Base-by-base conservation (phyloP, 148 eudicot species). In the Selenicereus undatus region DNA sequence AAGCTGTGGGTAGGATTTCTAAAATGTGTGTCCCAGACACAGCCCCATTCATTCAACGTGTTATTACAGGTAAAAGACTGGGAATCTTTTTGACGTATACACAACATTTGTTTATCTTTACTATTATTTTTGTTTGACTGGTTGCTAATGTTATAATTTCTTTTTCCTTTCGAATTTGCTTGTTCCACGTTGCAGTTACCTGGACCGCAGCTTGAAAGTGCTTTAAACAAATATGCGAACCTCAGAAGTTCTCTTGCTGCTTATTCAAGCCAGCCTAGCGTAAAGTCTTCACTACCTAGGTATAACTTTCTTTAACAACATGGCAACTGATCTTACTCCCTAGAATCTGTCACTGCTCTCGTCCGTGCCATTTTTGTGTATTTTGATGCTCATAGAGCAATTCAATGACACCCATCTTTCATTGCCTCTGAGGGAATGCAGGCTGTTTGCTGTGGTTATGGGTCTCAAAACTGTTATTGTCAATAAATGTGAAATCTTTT, bases 1-100 rank as follows among this genome's bases (percentile, higher is more conserved):
- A 92, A 94, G 92, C 90, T 92, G 29, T 96, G 98, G 98, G 94
- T 89, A 70, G 99, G 99, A 52, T 92, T 96, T 84, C 75, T 96
- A 85, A 96, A 96, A 86, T 96, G 99, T 30, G 90, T 96, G 42
- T 92, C 97, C 54, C 99, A 96, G 75, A 96, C 99, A 11, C 98
- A 92, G 68, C 99, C 99, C 48, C 99, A 94, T 90, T 96, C 99
- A 22, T 91, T 90, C 81, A 85, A 64, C 51, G 99, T 96, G 45
- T 82, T 96, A 71, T 83, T 94, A 80, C 90, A 93, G 97, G 99
- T 94, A 88, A 73, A 21, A 70, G 43, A 32, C 74, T 48, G 51
- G 32, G 16, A 45, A 50, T 75, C 32, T 66, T 11, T 7, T 39
- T 39, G 7, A 39, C 64, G 29, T 5, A 14, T 18, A 11, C 11